Base-by-base conservation (phyloP, 768 basidiomycete species). In the Tricholoma bakamatsutake region DNA sequence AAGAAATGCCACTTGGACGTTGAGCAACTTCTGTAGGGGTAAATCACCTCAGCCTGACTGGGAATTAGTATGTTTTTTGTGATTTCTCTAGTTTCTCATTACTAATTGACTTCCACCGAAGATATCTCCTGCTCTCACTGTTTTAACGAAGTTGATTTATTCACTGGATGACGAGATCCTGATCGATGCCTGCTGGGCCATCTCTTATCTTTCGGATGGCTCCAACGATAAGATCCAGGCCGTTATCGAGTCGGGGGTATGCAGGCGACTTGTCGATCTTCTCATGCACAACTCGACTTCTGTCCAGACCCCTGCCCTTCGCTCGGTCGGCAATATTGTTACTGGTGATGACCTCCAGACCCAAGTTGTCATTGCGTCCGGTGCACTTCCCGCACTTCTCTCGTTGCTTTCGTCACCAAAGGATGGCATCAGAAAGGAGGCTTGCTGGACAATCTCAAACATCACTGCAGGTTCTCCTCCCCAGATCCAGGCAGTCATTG, bases 191-290 rank as follows among this genome's bases (percentile, higher is more conserved):
- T 99, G 97, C 79, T 99, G 97, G 97, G 97, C 97, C 27, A 96
- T 99, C 71, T 98, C 95, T 39, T 99, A 99, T 74, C 87, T 99
- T 37, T 98, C 96, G 1, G 97, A 99, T 69, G 97, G 97, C 49
- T 90, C 94, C 33, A 97, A 97, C 67, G 97, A 99, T 77, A 99
- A 99, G 79, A 99, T 99, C 57, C 97, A 99, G 71, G 97, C 97
- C 31, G 97, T 99, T 55, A 98, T 99, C 64, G 96, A 98, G 73
- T 92, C 91, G 17, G 97, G 96, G 30, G 96, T 99, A 48, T 97
- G 95, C 76, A 84, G 97, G 70, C 87, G 97, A 64, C 84, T 99
- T 59, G 97, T 99, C 33, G 97, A 99, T 68, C 81, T 99, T 43
- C 85, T 99, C 61, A 93, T 98, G 90, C 90, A 93, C 65, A 87